Base-by-base conservation (phyloP, 257 asterid genomes). In the Nicotiana otophora region DNA sequence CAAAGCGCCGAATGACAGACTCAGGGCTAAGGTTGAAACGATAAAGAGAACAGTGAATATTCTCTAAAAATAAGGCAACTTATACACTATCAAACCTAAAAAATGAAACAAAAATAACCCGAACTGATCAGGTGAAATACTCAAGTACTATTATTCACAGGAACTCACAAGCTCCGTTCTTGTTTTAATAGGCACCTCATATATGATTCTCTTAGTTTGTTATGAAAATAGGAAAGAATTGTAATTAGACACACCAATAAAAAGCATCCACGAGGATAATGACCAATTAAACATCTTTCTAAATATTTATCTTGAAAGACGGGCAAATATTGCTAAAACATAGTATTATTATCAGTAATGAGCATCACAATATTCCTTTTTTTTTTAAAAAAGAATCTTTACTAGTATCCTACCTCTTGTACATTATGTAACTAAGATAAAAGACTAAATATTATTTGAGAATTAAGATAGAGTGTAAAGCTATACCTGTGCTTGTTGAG, bases 1-100 rank as follows among this genome's bases (percentile, higher is more conserved):
- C 99, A 84, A 96, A 96, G 19, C 97, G 97, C 86, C 92, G 93
- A 87, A 96, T 91, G 82, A 96, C 99, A 80, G 95, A 87, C 89
- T 94, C 99, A 11, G 98, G 99, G 80, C 99, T 96, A 82, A 23
- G 75, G 63, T 51, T 51, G 30, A 75, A 28, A 75, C 28, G 80
- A 72, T 84, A 75, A 55, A 60, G 31, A 67, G 82, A 82, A 83
- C 12, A 72, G 74, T 82, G 86, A 30, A 62, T 48, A 80, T 66
- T 46, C 83, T 82, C 83, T 79, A 86, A 54, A 84, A 83, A 53
- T 16, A 75, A 75, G 80, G 63, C 28, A 75, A 75, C 80, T 75
- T 51, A 51, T 4, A 75, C 8, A 51, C 63, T 15, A 51, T 14
- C 17, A 53, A 53, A 51, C 46, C 46, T 75, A 26, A 74, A 74